phyloP scores from a whole-genome alignment of 164 flowering plant genomes.

The Warburgia ugandensis region DNA sequence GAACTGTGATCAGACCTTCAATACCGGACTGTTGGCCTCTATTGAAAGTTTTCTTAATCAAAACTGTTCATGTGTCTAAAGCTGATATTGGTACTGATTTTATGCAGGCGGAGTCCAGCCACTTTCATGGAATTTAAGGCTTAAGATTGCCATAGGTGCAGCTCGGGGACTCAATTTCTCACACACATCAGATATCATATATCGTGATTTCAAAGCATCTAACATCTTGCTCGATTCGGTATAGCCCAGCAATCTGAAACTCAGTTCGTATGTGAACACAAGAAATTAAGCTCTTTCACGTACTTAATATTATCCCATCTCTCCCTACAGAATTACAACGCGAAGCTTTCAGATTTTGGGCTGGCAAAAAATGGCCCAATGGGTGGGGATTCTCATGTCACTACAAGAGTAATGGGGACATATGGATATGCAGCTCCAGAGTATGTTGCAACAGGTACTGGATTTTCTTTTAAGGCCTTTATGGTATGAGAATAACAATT shows the following conservation, averaged over 20 bases:
- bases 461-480: too few relatives aligned
- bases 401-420: constrained; percentile 87
- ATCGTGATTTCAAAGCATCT: constrained; percentile 83
- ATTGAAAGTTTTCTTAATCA: too few relatives aligned
- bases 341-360: constrained; percentile 89
- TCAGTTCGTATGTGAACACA: too few relatives aligned
- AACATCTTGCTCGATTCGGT: constrained; percentile 86
- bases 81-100: too few relatives aligned
- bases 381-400: constrained; percentile 67
- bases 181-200: constrained; percentile 75
- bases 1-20: too few relatives aligned
- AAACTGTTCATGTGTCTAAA: too few relatives aligned
- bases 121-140: constrained; percentile 62
- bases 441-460: constrained; percentile 86
- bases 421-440: constrained; percentile 95
- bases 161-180: constrained; percentile 76
- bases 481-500: background rate
- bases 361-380: constrained; percentile 79
- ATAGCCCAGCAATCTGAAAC: too few relatives aligned
- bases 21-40: too few relatives aligned
- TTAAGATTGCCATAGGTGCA: constrained; percentile 75
- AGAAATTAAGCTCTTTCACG: too few relatives aligned
- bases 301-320: background rate
- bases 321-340: constrained; percentile 47
- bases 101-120: constrained; percentile 65